phyloP scores from a whole-genome alignment of 805 yeast genomes.

The Teunomyces kruisii region DNA sequence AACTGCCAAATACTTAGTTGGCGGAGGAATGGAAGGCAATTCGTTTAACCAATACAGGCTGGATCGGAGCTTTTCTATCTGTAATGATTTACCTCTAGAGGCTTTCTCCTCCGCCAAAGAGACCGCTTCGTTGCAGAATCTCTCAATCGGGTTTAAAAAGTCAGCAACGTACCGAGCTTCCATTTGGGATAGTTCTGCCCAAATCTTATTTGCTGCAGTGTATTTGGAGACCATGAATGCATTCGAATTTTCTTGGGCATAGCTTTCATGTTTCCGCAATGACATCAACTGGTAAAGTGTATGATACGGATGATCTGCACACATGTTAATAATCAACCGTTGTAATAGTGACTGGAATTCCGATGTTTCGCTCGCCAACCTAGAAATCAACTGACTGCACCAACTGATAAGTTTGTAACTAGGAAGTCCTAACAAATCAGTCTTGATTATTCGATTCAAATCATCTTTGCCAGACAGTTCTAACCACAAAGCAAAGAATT shows the following conservation, averaged over 20 bases:
- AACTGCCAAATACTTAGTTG: constrained; percentile 52
- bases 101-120: constrained; percentile 50
- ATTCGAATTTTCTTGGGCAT: constrained; percentile 23
- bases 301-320: constrained; percentile 69
- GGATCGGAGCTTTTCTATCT: constrained; percentile 33
- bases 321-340: constrained; percentile 45
- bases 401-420: constrained; percentile 69
- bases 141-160: constrained; percentile 46
- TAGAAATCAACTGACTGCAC: constrained; percentile 78
- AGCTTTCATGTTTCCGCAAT: constrained; percentile 45
- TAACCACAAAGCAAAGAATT: constrained; percentile 83
- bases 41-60: constrained; percentile 46
- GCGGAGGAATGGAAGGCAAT: constrained; percentile 63
- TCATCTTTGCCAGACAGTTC: constrained; percentile 49
- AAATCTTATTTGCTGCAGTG: constrained; percentile 46
- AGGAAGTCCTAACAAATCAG: constrained; percentile 47
- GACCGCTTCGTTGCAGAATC: constrained; percentile 51
- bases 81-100: constrained; percentile 29
- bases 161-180: constrained; percentile 21
- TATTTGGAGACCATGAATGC: constrained; percentile 49
- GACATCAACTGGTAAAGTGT: constrained; percentile 63
- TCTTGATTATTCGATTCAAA: constrained; percentile 43
- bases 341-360: constrained; percentile 58
- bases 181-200: constrained; percentile 35
- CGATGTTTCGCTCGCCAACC: constrained; percentile 50